These are phyloP conservation scores for Chara braunii DNA, from an alignment of 139 green algal genomes.

Conservation along the genomic window DNA sequence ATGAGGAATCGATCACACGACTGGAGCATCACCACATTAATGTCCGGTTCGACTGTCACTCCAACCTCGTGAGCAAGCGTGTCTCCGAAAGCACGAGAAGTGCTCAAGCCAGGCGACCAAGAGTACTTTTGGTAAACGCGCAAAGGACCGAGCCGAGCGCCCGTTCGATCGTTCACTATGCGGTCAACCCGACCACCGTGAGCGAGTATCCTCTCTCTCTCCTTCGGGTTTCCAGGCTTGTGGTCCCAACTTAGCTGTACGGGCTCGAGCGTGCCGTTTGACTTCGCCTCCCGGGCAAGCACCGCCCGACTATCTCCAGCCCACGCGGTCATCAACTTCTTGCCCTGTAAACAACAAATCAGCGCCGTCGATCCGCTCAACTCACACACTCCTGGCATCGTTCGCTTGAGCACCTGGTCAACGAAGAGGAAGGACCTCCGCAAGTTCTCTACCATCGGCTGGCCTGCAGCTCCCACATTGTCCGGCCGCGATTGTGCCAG, in stretches of 20 bases:
- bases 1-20: constrained; percentile 71
- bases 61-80: constrained; percentile 49
- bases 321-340: constrained; percentile 65
- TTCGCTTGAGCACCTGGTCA: neutral
- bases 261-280: neutral
- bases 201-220: constrained; percentile 65
- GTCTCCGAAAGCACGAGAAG: constrained; percentile 52
- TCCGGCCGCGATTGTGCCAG: neutral
- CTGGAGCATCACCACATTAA: constrained; percentile 7
- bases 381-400: neutral
- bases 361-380: no score
- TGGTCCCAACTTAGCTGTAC: constrained; percentile 76
- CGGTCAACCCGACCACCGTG: constrained; percentile 67
- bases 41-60: constrained; percentile 44
- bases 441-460: no score
- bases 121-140: constrained; percentile 48
- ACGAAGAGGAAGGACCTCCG: neutral
- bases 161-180: constrained; percentile 28
- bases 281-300: constrained; percentile 38
- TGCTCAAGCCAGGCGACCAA: constrained; percentile 50
- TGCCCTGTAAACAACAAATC: no score
- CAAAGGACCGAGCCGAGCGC: constrained; percentile 42
- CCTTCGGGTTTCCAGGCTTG: constrained; percentile 66
- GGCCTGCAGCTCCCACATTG: no score
- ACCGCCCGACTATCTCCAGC: constrained; percentile 77